Conservation (phyloP, 2,329 filamentous ascomycete genomes). For the Fusarium fracticaudum region DNA sequence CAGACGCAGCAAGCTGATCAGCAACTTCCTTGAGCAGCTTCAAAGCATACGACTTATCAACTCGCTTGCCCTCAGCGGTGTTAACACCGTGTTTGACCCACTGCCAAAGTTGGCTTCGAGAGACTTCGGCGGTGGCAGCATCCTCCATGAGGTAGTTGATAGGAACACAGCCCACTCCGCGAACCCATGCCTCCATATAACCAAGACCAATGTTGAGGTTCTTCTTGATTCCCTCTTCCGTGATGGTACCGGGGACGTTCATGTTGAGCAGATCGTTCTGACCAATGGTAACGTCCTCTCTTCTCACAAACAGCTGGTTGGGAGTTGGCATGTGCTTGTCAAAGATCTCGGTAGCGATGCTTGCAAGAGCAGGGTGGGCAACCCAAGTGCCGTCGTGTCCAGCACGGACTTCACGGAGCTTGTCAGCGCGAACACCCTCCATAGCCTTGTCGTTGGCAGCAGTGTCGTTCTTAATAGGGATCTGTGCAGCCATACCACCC, state of each 20-base stretch:
- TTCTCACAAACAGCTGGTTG: conserved; percentile 91
- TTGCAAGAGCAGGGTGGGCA: conserved; percentile 90
- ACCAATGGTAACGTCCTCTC: conserved; percentile 87
- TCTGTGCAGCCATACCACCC: conserved; percentile 98
- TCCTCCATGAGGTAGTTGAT: conserved; percentile 99
- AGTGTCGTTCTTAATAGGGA: conserved; percentile 95
- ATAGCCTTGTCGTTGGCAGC: conserved; percentile 93
- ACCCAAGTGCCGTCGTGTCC: conserved; percentile 98
- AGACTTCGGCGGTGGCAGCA: conserved; percentile 95
- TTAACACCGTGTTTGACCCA: conserved; percentile 81
- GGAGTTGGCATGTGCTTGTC: conserved; percentile 99
- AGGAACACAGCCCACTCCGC: conserved; percentile 93
- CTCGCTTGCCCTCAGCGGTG: conserved; percentile 87
- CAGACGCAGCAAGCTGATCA: conserved; percentile 77
- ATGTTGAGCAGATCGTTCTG: conserved; percentile 96
- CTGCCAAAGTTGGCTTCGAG: conserved; percentile 94
- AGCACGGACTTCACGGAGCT: conserved; percentile 93
- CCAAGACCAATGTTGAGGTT: conserved; percentile 96
- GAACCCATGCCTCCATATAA: conserved; percentile 99
- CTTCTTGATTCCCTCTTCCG: conserved; percentile 95
- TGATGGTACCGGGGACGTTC: conserved; percentile 93
- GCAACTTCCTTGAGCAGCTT: conserved; percentile 88
- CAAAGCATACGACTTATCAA: conserved; percentile 92
- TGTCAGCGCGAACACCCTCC: conserved; percentile 92
- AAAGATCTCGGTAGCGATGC: conserved; percentile 91